phyloP scores from a whole-genome alignment of 768 basidiomycete species.

The Leucogyrophana mollusca region DNA sequence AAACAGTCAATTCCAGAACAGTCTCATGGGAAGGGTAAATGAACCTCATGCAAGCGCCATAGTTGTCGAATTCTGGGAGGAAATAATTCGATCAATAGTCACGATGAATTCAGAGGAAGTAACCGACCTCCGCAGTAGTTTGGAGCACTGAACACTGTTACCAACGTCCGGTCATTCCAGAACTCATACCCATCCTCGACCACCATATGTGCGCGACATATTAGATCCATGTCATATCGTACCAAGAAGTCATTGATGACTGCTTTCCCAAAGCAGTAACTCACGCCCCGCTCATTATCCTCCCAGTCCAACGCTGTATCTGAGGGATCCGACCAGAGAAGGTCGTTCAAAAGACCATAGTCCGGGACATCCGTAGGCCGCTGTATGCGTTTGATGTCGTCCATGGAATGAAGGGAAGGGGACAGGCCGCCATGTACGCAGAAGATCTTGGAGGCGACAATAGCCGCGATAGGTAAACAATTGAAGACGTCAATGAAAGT shows the following conservation, averaged over 20 bases:
- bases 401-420: conserved; percentile 92
- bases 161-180: conserved; percentile 97
- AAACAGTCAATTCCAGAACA: conserved; percentile 10
- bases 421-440: conserved; percentile 97
- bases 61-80: conserved; percentile 84
- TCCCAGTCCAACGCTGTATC: conserved; percentile 99
- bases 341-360: conserved; percentile 94
- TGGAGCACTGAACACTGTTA: conserved; percentile 98
- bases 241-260: conserved; percentile 96
- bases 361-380: conserved; percentile 98
- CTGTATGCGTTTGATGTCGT: conserved; percentile 97
- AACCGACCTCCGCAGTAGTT: conserved; percentile 92
- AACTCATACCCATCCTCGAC: conserved; percentile 99
- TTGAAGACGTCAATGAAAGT: conserved; percentile 99
- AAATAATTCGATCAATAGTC: conserved; percentile 16
- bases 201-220: conserved; percentile 99
- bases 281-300: conserved; percentile 98
- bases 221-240: conserved; percentile 97
- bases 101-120: conserved; percentile 6
- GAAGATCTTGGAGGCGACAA: conserved; percentile 99
- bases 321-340: conserved; percentile 97
- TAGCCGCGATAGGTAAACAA: conserved; percentile 95
- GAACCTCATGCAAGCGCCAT: conserved; percentile 93
- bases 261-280: conserved; percentile 97
- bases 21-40: conserved; percentile 10